These are phyloP conservation scores for Dorcoceras hygrometricum DNA, from an alignment of 257 asterid genomes.

Conservation along the genomic window DNA sequence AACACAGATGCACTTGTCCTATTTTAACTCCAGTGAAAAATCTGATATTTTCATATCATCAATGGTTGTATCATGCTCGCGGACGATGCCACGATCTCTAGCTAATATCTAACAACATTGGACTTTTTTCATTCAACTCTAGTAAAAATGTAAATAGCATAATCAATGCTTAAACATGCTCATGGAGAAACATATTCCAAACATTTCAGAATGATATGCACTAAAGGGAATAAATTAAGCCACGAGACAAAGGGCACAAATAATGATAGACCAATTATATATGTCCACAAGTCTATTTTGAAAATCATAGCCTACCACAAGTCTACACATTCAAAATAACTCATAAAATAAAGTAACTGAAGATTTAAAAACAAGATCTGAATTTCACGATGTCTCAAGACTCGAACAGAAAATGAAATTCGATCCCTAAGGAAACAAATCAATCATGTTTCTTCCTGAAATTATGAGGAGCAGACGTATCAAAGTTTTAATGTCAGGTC, in stretches of 20 bases:
- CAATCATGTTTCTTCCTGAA: background rate
- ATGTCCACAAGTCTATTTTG: background rate
- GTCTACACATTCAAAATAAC: background rate
- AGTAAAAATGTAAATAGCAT: background rate
- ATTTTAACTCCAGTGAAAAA: background rate
- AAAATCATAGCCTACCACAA: constrained; percentile 4
- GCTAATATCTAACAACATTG: background rate
- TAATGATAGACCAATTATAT: background rate
- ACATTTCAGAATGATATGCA: background rate
- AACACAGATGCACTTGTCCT: background rate
- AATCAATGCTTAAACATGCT: background rate
- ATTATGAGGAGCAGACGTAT: constrained; percentile 1
- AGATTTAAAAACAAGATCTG: background rate
- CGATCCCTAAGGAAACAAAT: background rate
- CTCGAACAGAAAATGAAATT: background rate
- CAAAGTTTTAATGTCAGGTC: constrained; percentile 34
- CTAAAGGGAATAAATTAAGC: background rate
- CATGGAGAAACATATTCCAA: background rate
- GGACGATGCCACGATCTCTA: background rate
- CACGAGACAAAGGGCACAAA: constrained; percentile 12
- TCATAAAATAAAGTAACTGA: background rate
- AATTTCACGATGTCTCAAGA: constrained; percentile 9
- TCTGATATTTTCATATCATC: background rate
- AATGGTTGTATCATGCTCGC: background rate
- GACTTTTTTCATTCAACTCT: background rate